Conservation (phyloP, 805 yeast genomes). For the Nakazawaea sp. region DNA sequence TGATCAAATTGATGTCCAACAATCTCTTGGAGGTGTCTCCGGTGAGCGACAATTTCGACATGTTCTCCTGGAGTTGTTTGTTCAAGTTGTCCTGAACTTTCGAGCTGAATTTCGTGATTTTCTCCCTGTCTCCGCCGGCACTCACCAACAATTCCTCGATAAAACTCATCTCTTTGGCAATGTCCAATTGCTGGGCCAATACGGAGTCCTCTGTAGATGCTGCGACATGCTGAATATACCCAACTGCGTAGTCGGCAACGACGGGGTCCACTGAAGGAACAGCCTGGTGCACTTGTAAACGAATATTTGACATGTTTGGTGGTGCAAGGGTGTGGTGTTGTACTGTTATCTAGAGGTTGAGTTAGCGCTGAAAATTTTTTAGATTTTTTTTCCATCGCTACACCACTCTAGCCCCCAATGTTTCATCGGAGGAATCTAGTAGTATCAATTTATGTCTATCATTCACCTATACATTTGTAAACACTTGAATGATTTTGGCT, state of each 20-base stretch:
- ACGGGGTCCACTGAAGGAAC: conserved; percentile 82
- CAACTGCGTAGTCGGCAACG: conserved; percentile 85
- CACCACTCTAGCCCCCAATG: too few species aligned
- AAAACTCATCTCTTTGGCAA: conserved; percentile 62
- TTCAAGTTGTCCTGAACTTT: conserved; percentile 41
- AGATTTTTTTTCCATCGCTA: too few species aligned
- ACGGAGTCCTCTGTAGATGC: conserved; percentile 75
- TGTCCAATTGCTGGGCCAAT: conserved; percentile 63
- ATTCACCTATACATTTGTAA: too few species aligned
- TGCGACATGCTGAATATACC: conserved; percentile 82
- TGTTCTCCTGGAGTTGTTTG: conserved; percentile 54
- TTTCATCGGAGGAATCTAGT: too few species aligned
- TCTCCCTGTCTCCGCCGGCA: conserved; percentile 73
- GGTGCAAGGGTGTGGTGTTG: background rate
- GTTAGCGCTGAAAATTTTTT: too few species aligned
- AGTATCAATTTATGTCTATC: too few species aligned
- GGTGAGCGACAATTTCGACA: conserved; percentile 68
- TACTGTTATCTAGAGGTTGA: too few species aligned
- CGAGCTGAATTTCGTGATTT: conserved; percentile 42
- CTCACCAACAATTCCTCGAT: conserved; percentile 57
- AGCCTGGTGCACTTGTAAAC: conserved; percentile 70
- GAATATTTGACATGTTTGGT: conserved; percentile 24
- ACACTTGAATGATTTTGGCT: too few species aligned
- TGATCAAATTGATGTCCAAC: conserved; percentile 67
- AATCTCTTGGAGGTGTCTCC: conserved; percentile 88